Evolutionary conservation across 2,329 filamentous ascomycete genomes (phyloP), one percentile per base, ranked within the genome.

Genomic region (Fusarium concolor): DNA sequence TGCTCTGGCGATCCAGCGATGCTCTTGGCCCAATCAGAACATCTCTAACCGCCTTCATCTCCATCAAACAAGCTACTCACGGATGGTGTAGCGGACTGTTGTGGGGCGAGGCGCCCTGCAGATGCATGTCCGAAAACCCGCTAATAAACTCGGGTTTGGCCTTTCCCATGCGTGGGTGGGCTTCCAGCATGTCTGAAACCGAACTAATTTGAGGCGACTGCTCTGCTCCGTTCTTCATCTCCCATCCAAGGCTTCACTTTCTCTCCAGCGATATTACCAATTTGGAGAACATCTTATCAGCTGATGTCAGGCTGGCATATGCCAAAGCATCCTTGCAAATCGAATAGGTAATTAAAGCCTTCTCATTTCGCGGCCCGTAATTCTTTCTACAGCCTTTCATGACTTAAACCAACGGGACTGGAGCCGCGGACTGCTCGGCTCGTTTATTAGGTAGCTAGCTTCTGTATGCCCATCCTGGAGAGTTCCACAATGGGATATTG

Each of bases 61-160:
- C 72, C 72, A 74, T 58, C 60, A 63, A 74, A 74, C 72, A 74
- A 74, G 72, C 72, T 74, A 55, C 29, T 54, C 56, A 35, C 18
- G 57, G 56, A 54, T 66, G 62, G 37, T 45, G 56, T 58, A 68
- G 63, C 55, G 65, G 60, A 50, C 15, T 41, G 41, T 42, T 45
- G 49, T 50, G 64, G 65, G 41, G 44, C 14, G 14, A 4, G 5
- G 6, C 45, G 24, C 49, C 61, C 43, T 44, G 31, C 41, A 46
- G 26, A 35, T 58, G 56, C 53, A 43, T 58, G 29, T 47, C 29
- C 47, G 39, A 49, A 55, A 54, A 37, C 56, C 54, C 63, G 55
- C 56, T 51, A 59, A 31, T 49, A 45, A 31, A 57, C 42, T 51
- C 41, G 22, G 53, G 44, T 44, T 56, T 60, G 31, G 46, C 53